Evolutionary conservation across 1,284 basidiomycete species (phyloP), one percentile per base, ranked within the genome.

Genomic region (Trametes hirsuta): DNA sequence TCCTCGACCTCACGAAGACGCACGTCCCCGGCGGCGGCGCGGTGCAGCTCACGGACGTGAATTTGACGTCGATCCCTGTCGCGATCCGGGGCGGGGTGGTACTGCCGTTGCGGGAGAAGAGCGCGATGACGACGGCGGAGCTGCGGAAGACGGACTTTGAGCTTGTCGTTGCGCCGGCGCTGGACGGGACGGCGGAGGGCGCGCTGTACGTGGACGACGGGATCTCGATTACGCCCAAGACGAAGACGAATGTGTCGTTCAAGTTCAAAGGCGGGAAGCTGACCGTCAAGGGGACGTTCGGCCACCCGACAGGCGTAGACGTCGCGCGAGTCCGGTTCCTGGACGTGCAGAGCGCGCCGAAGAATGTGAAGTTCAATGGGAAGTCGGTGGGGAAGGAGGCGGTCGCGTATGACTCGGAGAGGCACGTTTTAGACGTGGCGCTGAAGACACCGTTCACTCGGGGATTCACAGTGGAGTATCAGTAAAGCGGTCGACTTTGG

Each of bases 191-290:
- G 2, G 86, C 87, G 0, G 67, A 65, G 2, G 87, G 86, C 3
- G 58, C 69, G 39, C 74, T 89, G 41, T 88, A 88, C 70, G 63
- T 86, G 42, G 87, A 89, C 66, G 86, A 89, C 63, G 86, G 87
- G 10, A 82, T 83, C 42, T 85, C 82, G 4, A 74, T 88, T 61
- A 74, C 64, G 21, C 85, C 74, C 56, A 60, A 67, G 45, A 63
- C 69, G 35, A 74, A 75, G 54, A 86, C 86, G 22, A 66, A 74
- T 22, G 76, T 86, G 41, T 55, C 70, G 40, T 78, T 89, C 70
- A 65, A 58, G 24, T 89, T 76, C 70, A 68, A 64, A 58, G 67
- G 76, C 15, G 72, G 75, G n/a, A 74, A 58, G 53, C 72, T 90
- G 41, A 71, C 64, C 12, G 80, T 87, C 12, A 67, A 65, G 3